Conservation (phyloP, 306 rosid species). For the Pyrus betulifolia region DNA sequence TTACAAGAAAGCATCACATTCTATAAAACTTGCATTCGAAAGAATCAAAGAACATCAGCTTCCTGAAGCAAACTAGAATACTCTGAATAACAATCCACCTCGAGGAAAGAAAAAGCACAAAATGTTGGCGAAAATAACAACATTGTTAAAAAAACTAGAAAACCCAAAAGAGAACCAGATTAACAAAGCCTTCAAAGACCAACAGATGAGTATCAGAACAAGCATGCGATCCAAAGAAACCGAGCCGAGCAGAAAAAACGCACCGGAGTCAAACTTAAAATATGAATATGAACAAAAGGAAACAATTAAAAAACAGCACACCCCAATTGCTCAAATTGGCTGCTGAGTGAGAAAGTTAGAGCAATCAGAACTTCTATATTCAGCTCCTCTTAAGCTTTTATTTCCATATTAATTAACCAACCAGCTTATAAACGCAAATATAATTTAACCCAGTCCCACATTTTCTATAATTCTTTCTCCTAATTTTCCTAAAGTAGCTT, state of each 20-base stretch:
- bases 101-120: conserved; percentile 15
- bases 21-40: conserved; percentile 19
- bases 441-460: conserved; percentile 24
- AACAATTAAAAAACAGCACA: background rate
- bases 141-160: background rate
- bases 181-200: background rate
- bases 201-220: background rate
- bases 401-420: background rate
- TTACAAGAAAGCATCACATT: conserved; percentile 79
- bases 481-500: conserved; percentile 12
- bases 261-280: background rate
- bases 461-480: conserved; percentile 9
- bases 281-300: background rate
- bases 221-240: background rate
- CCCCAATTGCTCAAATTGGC: background rate
- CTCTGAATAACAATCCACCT: conserved; percentile 27
- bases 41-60: conserved; percentile 41
- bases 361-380: background rate
- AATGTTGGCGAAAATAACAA: background rate
- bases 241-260: conserved; percentile 9
- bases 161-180: conserved; percentile 1
- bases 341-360: background rate
- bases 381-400: background rate
- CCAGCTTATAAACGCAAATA: background rate
- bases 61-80: conserved; percentile 47